Evolutionary conservation across 192 early-diverging fungal genomes (phyloP).

Genomic region (Cetraspora pellucida): DNA sequence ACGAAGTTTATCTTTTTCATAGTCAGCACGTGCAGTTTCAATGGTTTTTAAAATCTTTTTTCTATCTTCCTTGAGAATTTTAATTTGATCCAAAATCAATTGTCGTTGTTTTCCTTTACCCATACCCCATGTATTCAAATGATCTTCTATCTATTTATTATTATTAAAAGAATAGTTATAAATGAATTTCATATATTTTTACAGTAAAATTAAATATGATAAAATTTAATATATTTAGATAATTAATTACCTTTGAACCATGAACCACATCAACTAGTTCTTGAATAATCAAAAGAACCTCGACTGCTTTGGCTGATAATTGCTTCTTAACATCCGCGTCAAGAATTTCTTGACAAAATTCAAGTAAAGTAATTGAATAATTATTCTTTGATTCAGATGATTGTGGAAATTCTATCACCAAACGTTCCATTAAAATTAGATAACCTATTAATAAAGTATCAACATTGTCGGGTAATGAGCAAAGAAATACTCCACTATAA

Average conservation of each 20-base stretch:
- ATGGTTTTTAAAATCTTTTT: too few species aligned
- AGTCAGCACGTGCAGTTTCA: too few species aligned
- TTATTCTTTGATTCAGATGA: not conserved
- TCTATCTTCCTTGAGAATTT: too few species aligned
- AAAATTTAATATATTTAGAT: not conserved
- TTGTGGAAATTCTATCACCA: not conserved
- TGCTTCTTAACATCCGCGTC: not conserved
- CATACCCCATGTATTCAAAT: too few species aligned
- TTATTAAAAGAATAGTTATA: too few species aligned
- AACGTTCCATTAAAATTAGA: not conserved
- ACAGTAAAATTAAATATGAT: too few species aligned
- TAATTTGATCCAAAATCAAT: too few species aligned
- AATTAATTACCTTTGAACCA: not conserved
- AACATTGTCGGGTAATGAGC: not conserved
- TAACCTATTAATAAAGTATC: constrained; percentile 9
- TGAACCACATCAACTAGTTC: not conserved
- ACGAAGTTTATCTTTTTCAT: not conserved
- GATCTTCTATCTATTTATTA: too few species aligned
- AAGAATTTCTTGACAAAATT: not conserved
- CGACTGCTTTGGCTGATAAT: not conserved
- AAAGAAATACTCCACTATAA: not conserved
- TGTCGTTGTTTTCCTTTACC: too few species aligned
- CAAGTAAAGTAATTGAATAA: not conserved
- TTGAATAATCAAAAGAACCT: not conserved
- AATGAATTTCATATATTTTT: too few species aligned